These are phyloP conservation scores for Fomitopsis palustris DNA, from an alignment of 1,284 basidiomycete species.

Conservation along the genomic window DNA sequence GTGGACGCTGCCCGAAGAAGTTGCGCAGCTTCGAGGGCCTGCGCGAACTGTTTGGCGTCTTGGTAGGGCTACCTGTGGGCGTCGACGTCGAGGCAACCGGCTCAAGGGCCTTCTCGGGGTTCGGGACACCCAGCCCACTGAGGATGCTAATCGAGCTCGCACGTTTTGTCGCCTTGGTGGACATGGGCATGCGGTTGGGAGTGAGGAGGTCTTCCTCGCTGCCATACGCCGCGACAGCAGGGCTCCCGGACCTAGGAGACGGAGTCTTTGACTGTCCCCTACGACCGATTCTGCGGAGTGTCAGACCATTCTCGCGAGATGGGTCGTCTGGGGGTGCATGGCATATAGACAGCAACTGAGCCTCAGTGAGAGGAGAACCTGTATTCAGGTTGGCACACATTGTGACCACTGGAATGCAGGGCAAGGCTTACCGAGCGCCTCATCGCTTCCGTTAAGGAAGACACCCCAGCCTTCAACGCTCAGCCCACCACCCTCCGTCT, in stretches of 20 bases:
- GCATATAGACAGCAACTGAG: conserved; percentile 83
- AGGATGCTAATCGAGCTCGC: conserved; percentile 94
- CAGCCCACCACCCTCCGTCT: conserved; percentile 62
- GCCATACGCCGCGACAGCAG: conserved; percentile 25
- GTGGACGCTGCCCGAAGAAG: conserved; percentile 98
- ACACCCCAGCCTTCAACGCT: conserved; percentile 89
- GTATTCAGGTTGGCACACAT: not conserved
- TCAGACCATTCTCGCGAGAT: conserved; percentile 80
- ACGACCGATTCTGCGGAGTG: conserved; percentile 52
- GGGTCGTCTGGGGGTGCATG: conserved; percentile 80
- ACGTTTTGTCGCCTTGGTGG: conserved; percentile 75
- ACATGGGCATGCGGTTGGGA: conserved; percentile 15
- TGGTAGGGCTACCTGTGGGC: conserved; percentile 29
- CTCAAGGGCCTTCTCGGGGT: conserved; percentile 62
- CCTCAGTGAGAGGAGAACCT: conserved; percentile 79
- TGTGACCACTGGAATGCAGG: not conserved
- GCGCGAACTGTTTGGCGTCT: conserved; percentile 35
- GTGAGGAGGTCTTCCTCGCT: conserved; percentile 37
- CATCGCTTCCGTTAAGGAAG: conserved; percentile 59
- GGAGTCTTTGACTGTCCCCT: conserved; percentile 29
- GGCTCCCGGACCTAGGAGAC: conserved; percentile 31
- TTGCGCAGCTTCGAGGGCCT: conserved; percentile 80
- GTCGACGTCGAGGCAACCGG: conserved; percentile 26
- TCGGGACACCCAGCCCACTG: conserved; percentile 83
- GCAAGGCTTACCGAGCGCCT: conserved; percentile 46